Evolutionary conservation across 768 basidiomycete species (phyloP).

Genomic region (Boletus rubescentipes): DNA sequence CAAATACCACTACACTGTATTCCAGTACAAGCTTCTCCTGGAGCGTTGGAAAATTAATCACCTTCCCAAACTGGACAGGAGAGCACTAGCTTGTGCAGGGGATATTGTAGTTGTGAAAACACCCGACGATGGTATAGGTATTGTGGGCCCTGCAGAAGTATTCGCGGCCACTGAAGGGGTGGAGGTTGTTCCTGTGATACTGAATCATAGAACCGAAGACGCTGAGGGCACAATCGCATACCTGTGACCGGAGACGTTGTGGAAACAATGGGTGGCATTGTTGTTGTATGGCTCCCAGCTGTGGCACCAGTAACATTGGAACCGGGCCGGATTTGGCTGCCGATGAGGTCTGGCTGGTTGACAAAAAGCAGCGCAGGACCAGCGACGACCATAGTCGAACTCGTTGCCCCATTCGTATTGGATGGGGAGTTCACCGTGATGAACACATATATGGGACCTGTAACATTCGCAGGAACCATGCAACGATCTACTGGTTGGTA

Average conservation of each 20-base stretch:
- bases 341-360: constrained; percentile 51
- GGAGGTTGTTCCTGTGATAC: constrained; percentile 13
- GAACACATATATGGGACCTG: constrained; percentile 74
- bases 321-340: constrained; percentile 42
- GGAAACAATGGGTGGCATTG: background rate
- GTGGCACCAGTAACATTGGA: constrained; percentile 3
- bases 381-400: constrained; percentile 46
- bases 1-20: constrained; percentile 3
- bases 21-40: background rate
- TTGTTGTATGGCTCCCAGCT: background rate
- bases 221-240: background rate
- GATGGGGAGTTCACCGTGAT: constrained; percentile 59
- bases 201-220: constrained; percentile 3
- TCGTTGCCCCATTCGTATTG: constrained; percentile 43
- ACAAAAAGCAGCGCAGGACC: constrained; percentile 73
- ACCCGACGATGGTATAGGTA: background rate
- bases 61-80: constrained; percentile 35
- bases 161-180: constrained; percentile 24
- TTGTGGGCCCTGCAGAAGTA: constrained; percentile 26
- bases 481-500: constrained; percentile 60
- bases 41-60: constrained; percentile 1
- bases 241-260: background rate
- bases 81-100: constrained; percentile 22
- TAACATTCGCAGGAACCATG: constrained; percentile 61
- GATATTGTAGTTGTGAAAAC: constrained; percentile 22